Percentiles rank a stretch among this genome's conserved stretches.
These are phyloP conservation scores for Mycena haematopus DNA, from an alignment of 768 basidiomycete genomes.

Conservation along the genomic window DNA sequence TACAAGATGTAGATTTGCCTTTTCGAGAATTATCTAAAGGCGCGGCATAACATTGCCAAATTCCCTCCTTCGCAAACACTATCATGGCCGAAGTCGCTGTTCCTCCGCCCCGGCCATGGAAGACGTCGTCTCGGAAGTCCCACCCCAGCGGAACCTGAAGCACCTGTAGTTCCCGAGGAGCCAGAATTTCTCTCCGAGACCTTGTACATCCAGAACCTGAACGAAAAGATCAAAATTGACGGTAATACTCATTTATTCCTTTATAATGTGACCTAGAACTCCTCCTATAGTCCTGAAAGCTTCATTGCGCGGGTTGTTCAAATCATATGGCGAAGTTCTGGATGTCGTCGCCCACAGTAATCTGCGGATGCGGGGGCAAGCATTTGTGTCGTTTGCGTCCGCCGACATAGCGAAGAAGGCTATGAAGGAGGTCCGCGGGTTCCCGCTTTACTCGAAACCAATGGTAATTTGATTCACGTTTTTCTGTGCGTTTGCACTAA, in stretches of 20 bases:
- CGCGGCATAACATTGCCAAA: constrained; percentile 7
- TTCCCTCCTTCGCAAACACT: background rate
- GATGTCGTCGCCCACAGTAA: constrained; percentile 96
- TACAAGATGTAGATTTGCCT: background rate
- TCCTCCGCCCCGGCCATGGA: constrained; percentile 39
- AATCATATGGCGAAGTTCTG: constrained; percentile 89
- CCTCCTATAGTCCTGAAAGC: constrained; percentile 78
- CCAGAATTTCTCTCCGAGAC: constrained; percentile 75
- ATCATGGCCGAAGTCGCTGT: constrained; percentile 41
- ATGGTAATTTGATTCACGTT: constrained; percentile 67
- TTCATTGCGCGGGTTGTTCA: constrained; percentile 88
- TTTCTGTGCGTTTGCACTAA: constrained; percentile 10
- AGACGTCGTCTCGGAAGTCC: constrained; percentile 36
- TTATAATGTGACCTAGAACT: constrained; percentile 7
- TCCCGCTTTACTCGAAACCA: constrained; percentile 95
- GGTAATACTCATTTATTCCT: constrained; percentile 45
- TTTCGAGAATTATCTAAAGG: background rate
- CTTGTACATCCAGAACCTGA: constrained; percentile 94
- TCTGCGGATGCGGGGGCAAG: constrained; percentile 97
- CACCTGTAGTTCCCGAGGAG: constrained; percentile 36
- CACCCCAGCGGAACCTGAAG: constrained; percentile 13
- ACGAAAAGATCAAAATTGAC: constrained; percentile 89
- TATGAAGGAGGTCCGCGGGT: constrained; percentile 90
- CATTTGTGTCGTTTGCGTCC: constrained; percentile 91
- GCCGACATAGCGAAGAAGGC: constrained; percentile 87